Percentiles rank a stretch among this genome's conserved stretches.
phyloP scores from a whole-genome alignment of 2,329 filamentous ascomycete species.

The Aspergillus glaucus region DNA sequence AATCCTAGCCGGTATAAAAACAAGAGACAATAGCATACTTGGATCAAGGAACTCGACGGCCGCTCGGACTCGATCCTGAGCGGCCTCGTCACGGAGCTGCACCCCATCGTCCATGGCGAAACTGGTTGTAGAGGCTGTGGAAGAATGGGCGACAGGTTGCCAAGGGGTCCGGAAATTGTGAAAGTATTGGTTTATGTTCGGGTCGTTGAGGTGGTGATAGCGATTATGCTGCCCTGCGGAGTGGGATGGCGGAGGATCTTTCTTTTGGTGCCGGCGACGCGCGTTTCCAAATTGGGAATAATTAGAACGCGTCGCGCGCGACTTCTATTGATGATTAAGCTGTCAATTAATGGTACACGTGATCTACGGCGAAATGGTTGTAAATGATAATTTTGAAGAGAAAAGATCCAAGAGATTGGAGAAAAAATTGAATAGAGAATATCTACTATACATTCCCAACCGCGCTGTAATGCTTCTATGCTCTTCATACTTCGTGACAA shows the following conservation, averaged over 20 bases:
- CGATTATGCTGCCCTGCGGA: constrained; percentile 1
- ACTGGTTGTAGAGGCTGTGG: constrained; percentile 2
- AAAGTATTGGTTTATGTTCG: constrained; percentile 1
- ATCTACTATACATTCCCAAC: no score
- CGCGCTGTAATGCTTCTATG: no score
- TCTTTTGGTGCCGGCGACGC: constrained; percentile 11
- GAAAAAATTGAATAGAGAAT: no score
- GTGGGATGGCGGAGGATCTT: constrained; percentile 18
- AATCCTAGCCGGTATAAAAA: constrained; percentile 5
- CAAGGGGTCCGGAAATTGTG: constrained; percentile 5
- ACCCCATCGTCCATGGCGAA: constrained; percentile 59
- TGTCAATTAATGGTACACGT: no score
- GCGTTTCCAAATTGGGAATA: constrained; percentile 26
- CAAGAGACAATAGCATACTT: constrained; percentile 50
- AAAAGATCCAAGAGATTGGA: no score
- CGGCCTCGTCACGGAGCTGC: constrained; percentile 77
- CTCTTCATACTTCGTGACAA: no score
- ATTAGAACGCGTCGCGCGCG: constrained; percentile 23
- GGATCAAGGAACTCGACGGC: constrained; percentile 94
- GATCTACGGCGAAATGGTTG: no score
- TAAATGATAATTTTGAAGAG: no score
- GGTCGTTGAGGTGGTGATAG: constrained; percentile 10
- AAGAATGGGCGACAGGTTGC: not conserved
- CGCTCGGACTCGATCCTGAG: constrained; percentile 73
- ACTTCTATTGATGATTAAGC: constrained; percentile 14